These are phyloP conservation scores for Colletotrichum magnum DNA, from an alignment of 2,329 filamentous ascomycete genomes.

Conservation along the genomic window DNA sequence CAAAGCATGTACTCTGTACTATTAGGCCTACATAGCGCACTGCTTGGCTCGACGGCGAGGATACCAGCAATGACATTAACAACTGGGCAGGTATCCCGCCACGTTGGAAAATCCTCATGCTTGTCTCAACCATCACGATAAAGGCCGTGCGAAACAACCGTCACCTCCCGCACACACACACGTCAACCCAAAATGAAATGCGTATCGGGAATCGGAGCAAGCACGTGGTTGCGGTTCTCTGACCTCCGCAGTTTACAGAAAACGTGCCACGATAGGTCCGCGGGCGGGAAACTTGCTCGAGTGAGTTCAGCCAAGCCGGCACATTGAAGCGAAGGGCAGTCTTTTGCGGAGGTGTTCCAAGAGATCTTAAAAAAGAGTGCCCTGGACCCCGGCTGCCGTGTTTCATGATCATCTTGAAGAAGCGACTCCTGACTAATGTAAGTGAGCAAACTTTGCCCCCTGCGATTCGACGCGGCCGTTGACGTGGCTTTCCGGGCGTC, in stretches of 20 bases:
- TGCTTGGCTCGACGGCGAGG: background rate
- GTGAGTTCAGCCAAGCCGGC: conserved; percentile 11
- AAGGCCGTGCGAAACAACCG: background rate
- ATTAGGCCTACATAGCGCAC: too few relatives aligned
- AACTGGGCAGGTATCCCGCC: background rate
- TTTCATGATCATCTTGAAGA: conserved; percentile 2
- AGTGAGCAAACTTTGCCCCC: conserved; percentile 6
- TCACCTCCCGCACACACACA: too few relatives aligned
- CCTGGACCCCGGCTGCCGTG: background rate
- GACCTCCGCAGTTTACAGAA: background rate
- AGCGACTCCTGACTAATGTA: background rate
- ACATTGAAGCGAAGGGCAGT: background rate
- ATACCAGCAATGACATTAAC: background rate
- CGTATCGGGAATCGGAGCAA: conserved; percentile 4
- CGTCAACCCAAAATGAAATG: conserved; percentile 2
- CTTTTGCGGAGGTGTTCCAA: background rate
- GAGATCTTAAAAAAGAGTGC: background rate
- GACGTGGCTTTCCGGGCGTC: background rate
- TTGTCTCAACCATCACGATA: background rate
- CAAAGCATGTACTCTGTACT: too few relatives aligned
- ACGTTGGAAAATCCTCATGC: background rate
- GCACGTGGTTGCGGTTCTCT: conserved; percentile 3
- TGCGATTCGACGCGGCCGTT: background rate
- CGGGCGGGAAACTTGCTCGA: background rate
- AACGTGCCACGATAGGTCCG: conserved; percentile 1